Base-by-base conservation (phyloP, 148 eudicot genomes). In the Salicornia ramosissima region DNA sequence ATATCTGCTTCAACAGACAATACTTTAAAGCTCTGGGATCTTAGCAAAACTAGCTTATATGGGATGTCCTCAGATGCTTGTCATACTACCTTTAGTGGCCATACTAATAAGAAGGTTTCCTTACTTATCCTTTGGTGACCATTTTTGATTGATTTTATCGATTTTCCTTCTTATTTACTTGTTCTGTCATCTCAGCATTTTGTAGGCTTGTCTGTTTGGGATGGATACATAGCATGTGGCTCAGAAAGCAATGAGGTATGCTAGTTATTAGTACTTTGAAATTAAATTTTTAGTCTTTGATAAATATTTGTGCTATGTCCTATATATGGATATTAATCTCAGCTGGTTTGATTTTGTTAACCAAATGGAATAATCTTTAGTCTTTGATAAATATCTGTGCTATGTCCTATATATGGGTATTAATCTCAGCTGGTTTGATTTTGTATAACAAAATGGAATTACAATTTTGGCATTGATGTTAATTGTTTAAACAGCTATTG, bases 1-100 rank as follows among this genome's bases (percentile, higher is more conserved):
- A 84, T 89, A 57, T 88, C 98, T 80, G 98, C 98, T 61, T 94
- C 98, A 25, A 94, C 92, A 9, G 98, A 94, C 77, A 87, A 86
- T 71, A 87, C 91, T 1, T 64, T 94, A 53, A 94, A 94, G 82
- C 71, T 91, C 10, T 94, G 99, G 99, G 90, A 89, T 79, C 92
- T 94, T 70, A 85, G 77, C 47, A 81, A 77, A 78, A 80, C 92
- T 39, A 80, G 71, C 67, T 69, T 82, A 57, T 69, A 83, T 63
- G 79, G 81, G 36, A 69, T 79, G 22, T 90, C 95, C 42, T 72
- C 79, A 29, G 77, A 83, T 75, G 91, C 87, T 77, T 88, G 88
- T 78, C 76, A 22, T 40, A 76, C 77, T 72, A 86, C 94, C 58
- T 77, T 82, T 60, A 80, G 73, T 57, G 97, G 97, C 22, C 97